Base-by-base conservation (phyloP, 768 basidiomycete genomes). In the Kwoniella sp. region DNA sequence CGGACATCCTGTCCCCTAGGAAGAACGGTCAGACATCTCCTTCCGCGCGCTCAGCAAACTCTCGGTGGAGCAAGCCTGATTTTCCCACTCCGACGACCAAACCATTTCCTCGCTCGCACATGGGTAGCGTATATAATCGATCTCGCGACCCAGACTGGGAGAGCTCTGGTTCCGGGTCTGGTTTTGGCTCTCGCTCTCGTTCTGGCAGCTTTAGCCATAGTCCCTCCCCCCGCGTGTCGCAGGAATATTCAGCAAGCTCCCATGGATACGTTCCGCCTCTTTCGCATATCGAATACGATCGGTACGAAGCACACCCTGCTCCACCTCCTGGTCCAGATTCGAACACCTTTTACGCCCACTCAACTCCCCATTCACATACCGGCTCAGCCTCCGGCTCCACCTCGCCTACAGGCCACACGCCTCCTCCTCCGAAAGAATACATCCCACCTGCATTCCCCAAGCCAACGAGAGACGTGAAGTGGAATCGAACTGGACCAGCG, bases 401-500 rank as follows among this genome's bases (percentile, higher is more conserved):
- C 48, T 13, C 13, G 5, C 34, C 7, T 7, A 5, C 34, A 13
- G 34, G 34, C 34, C 34, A 13, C 22, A 9, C n/a, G 17, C 25
- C 31, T 23, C 23, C 55, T 20, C 20, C n/a, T 34, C 25, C 23
- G 41, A 60, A 38, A 23, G 57, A 67, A 20, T 75, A 75, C 59
- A n/a, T 69, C 2, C 74, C 74, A 0, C 23, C 71, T 4, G 74
- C 70, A n/a, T 75, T 66, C 51, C 64, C 74, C 4, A 53, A 63
- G 53, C 74, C 74, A 1, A 69, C 69, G 1, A 61, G 62, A 38
- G 58, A 60, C 22, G 12, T 72, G 0, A 51, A 22, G 9, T 75
- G 73, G 71, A 74, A 74, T 50, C 51, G 72, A 29, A 68, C 71
- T 25, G 74, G 74, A 20, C 74, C 74, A 31, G 68, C 72, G 8